Evolutionary conservation across 352 stramenopile genomes (phyloP).

Genomic region (Globisporangium emineosum): DNA sequence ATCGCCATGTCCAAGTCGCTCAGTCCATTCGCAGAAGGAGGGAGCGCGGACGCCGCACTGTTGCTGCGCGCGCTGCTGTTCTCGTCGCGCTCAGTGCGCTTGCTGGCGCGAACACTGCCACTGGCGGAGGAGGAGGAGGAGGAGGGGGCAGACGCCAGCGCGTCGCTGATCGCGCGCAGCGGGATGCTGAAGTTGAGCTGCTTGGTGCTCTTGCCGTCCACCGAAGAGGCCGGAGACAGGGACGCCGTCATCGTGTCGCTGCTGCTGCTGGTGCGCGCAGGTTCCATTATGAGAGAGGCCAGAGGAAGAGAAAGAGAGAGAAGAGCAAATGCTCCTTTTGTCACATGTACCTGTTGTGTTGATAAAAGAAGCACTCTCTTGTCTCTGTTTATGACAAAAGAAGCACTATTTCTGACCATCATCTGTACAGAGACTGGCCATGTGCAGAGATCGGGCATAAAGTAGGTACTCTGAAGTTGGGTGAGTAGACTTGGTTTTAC

Average conservation of each 20-base stretch:
- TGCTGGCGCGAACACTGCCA: not conserved
- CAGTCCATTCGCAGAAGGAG: not conserved
- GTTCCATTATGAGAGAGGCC: not conserved
- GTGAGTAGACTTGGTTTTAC: too few species aligned
- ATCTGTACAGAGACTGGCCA: too few species aligned
- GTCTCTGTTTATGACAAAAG: too few species aligned
- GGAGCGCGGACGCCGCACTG: not conserved
- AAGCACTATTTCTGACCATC: too few species aligned
- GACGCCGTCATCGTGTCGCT: not conserved
- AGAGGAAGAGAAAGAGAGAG: not conserved
- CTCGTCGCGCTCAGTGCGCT: conserved; percentile 11
- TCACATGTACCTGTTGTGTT: not conserved
- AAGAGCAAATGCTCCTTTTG: not conserved
- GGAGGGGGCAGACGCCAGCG: not conserved
- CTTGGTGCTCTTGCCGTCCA: conserved; percentile 3
- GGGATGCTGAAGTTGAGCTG: conserved; percentile 16
- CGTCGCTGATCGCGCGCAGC: conserved; percentile 11
- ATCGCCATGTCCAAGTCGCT: conserved; percentile 18
- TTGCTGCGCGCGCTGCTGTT: conserved; percentile 1
- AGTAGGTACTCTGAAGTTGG: too few species aligned
- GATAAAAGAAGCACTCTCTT: too few species aligned
- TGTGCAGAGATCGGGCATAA: too few species aligned
- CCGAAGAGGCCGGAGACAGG: not conserved
- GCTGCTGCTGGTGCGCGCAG: not conserved
- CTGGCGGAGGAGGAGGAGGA: not conserved